Evolutionary conservation across 108 stramenopile species (phyloP).

Genomic region (Schizochytrium sp.): DNA sequence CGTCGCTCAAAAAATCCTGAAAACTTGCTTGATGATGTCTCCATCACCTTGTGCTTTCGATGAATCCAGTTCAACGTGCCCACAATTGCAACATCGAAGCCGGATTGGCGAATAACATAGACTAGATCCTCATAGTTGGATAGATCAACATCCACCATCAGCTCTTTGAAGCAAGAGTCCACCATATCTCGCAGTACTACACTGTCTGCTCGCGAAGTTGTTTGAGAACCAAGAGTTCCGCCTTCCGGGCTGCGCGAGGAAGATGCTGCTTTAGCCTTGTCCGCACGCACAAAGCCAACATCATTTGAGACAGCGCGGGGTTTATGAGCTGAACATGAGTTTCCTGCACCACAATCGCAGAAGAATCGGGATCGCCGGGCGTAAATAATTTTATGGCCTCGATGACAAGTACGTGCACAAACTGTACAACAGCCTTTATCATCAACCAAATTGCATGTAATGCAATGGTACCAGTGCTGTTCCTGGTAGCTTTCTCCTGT

Average conservation of each 20-base stretch:
- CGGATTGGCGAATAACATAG: not conserved
- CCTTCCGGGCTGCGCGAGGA: not conserved
- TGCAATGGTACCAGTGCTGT: constrained; percentile 74
- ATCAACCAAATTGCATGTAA: constrained; percentile 66
- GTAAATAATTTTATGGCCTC: constrained; percentile 67
- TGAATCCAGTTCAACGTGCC: too few relatives aligned
- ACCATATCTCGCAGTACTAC: not conserved
- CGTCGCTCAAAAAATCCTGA: constrained; percentile 4
- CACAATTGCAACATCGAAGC: not conserved
- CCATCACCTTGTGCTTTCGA: too few relatives aligned
- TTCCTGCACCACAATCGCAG: constrained; percentile 68
- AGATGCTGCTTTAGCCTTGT: not conserved
- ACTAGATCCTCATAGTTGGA: not conserved
- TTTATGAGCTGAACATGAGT: not conserved
- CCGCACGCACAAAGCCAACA: constrained; percentile 42
- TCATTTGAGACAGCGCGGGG: constrained; percentile 8
- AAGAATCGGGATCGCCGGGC: constrained; percentile 69
- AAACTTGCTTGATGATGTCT: not conserved
- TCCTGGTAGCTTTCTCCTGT: constrained; percentile 64
- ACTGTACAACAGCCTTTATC: constrained; percentile 69
- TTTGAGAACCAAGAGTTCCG: not conserved
- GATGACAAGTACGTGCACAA: constrained; percentile 67
- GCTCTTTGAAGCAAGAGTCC: not conserved
- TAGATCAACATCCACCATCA: not conserved
- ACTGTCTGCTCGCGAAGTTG: not conserved